These are phyloP conservation scores for Micractinium conductrix DNA, from an alignment of 139 green algal genomes.

Conservation along the genomic window DNA sequence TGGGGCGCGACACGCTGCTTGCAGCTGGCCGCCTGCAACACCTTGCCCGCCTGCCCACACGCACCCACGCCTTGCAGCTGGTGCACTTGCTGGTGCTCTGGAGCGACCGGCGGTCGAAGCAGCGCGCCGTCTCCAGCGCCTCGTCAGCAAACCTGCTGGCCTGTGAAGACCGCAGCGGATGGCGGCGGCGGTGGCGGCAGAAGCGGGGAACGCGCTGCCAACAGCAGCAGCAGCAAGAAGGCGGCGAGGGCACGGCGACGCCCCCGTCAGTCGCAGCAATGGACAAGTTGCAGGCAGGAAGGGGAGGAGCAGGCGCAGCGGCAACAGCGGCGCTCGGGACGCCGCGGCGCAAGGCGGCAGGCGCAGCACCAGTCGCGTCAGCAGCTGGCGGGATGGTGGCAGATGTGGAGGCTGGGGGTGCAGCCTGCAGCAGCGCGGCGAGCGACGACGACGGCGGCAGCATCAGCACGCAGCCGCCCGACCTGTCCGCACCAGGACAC, in stretches of 20 bases:
- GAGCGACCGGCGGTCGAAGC: background rate
- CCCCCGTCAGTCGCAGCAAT: background rate
- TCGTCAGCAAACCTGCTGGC: constrained; percentile 26
- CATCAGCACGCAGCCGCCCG: constrained; percentile 1
- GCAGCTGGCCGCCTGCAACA: no score
- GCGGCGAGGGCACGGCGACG: no score
- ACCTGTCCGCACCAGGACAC: background rate
- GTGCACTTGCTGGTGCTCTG: constrained; percentile 50
- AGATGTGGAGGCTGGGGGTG: background rate
- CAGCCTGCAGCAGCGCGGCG: background rate
- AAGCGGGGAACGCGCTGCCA: no score
- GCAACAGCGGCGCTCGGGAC: background rate
- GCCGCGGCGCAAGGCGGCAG: no score
- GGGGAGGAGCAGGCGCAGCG: background rate
- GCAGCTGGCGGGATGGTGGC: background rate
- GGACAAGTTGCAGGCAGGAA: background rate
- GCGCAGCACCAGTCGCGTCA: background rate
- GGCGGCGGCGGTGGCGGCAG: background rate
- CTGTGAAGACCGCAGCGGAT: constrained; percentile 1
- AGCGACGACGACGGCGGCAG: background rate
- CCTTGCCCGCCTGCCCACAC: no score
- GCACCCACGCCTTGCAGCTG: no score
- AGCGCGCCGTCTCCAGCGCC: background rate
- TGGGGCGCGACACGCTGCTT: no score
- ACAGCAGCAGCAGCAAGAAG: background rate